A percentile compares a stretch with the other conserved stretches of the same genome.
phyloP scores from a whole-genome alignment of 768 basidiomycete genomes.

The Lactarius evosmus region DNA sequence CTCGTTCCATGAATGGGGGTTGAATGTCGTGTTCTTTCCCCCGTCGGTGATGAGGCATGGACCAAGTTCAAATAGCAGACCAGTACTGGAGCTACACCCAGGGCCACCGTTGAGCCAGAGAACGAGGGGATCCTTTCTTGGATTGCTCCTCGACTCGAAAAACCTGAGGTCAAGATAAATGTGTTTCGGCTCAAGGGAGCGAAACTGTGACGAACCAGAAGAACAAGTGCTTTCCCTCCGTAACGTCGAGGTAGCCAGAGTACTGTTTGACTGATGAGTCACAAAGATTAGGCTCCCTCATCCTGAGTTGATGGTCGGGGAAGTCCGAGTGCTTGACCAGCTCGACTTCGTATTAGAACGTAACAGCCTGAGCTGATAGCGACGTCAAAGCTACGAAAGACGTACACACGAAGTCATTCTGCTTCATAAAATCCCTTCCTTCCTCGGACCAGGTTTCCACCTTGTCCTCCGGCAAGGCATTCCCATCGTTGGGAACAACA shows the following conservation, averaged over 20 bases:
- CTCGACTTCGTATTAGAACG: conserved; percentile 36
- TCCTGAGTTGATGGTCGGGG: conserved; percentile 38
- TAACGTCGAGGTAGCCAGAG: conserved; percentile 57
- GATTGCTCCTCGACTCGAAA: conserved; percentile 79
- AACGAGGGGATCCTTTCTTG: conserved; percentile 75
- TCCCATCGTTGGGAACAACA: conserved; percentile 44
- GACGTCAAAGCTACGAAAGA: neutral
- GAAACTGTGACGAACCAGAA: conserved; percentile 44
- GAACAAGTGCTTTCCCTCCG: conserved; percentile 53
- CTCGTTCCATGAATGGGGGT: conserved; percentile 84
- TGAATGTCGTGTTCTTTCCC: conserved; percentile 62
- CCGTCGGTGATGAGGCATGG: conserved; percentile 25
- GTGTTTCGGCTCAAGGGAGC: neutral
- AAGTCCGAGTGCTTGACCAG: conserved; percentile 41
- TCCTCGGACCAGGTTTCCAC: conserved; percentile 56
- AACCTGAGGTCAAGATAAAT: conserved; percentile 51
- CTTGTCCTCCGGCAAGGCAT: conserved; percentile 44
- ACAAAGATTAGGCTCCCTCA: conserved; percentile 46
- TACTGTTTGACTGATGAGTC: conserved; percentile 51
- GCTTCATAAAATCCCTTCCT: conserved; percentile 63
- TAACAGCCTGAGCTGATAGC: neutral
- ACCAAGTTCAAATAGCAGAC: conserved; percentile 28
- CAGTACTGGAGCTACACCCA: conserved; percentile 36
- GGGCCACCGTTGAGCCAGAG: conserved; percentile 87
- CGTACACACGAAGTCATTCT: conserved; percentile 72